A percentile compares a stretch with the other conserved stretches of the same genome.
Evolutionary conservation across 495 filamentous ascomycete genomes (phyloP).

Genomic region (Penicillium salamii): DNA sequence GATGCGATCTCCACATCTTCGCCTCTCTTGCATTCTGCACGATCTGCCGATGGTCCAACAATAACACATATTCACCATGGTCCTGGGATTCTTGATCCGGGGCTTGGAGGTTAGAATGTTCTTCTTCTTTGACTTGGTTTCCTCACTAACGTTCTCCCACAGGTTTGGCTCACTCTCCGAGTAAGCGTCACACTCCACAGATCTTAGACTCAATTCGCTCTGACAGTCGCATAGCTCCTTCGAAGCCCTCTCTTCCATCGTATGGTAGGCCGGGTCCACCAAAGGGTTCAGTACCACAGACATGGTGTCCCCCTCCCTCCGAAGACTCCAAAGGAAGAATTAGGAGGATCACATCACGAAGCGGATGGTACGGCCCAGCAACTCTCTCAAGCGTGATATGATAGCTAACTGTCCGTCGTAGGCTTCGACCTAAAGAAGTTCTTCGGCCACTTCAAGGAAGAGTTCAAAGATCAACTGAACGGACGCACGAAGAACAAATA

Average conservation of each 20-base stretch:
- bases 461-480: conserved; percentile 57
- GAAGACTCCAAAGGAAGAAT: conserved; percentile 38
- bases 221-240: conserved; percentile 51
- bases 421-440: conserved; percentile 40
- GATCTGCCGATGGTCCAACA: not conserved
- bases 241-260: conserved; percentile 59
- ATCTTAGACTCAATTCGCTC: conserved; percentile 13
- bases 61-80: conserved; percentile 12
- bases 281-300: conserved; percentile 47
- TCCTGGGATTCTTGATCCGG: conserved; percentile 18
- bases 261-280: conserved; percentile 53
- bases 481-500: conserved; percentile 41
- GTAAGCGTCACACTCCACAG: conserved; percentile 20
- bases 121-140: not conserved
- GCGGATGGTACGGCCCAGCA: conserved; percentile 37
- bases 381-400: not conserved
- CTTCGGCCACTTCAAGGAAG: conserved; percentile 54
- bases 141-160: conserved; percentile 2
- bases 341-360: conserved; percentile 55
- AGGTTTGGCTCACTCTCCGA: conserved; percentile 43
- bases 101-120: conserved; percentile 21
- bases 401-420: conserved; percentile 18
- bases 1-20: not conserved
- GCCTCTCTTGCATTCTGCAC: not conserved
- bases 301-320: conserved; percentile 48